Evolutionary conservation across 148 eudicot genomes (phyloP).

Genomic region (Vaccinium myrtillus): DNA sequence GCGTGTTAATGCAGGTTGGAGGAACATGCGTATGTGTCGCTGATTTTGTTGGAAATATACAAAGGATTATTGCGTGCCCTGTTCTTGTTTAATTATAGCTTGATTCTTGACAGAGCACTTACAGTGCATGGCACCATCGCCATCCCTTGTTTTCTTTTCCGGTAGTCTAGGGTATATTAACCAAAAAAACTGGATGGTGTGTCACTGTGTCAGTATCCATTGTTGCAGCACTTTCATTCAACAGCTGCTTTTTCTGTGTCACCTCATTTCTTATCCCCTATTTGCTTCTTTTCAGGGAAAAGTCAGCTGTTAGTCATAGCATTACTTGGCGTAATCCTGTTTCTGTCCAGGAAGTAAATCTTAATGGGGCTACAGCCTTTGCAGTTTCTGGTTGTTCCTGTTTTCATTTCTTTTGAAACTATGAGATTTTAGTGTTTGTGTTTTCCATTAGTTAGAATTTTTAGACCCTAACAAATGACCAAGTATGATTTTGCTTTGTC

Average conservation of each 20-base stretch:
- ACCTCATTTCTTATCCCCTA: neutral
- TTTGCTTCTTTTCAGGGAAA: slow-evolving; percentile 52
- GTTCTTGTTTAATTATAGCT: neutral
- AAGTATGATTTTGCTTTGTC: neutral
- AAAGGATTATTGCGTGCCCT: neutral
- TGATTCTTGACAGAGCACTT: neutral
- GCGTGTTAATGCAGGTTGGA: neutral
- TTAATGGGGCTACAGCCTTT: slow-evolving; percentile 79
- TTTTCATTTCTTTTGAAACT: neutral
- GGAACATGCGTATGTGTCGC: neutral
- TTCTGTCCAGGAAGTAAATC: slow-evolving; percentile 63
- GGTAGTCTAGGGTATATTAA: neutral
- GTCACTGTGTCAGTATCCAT: neutral
- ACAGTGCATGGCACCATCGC: neutral
- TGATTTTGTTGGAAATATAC: neutral
- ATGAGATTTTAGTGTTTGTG: neutral
- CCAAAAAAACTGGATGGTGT: neutral
- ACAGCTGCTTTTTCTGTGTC: neutral
- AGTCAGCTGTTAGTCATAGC: slow-evolving; percentile 87
- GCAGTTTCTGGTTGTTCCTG: slow-evolving; percentile 72
- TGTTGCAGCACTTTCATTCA: neutral
- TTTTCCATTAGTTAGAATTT: slow-evolving; percentile 5
- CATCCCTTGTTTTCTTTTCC: neutral
- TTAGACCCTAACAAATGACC: neutral
- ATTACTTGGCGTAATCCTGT: slow-evolving; percentile 71